Percentiles rank a stretch among this genome's conserved stretches.
Evolutionary conservation across 345 rosid genomes (phyloP).

Genomic region (Excoecaria cochinchinensis): DNA sequence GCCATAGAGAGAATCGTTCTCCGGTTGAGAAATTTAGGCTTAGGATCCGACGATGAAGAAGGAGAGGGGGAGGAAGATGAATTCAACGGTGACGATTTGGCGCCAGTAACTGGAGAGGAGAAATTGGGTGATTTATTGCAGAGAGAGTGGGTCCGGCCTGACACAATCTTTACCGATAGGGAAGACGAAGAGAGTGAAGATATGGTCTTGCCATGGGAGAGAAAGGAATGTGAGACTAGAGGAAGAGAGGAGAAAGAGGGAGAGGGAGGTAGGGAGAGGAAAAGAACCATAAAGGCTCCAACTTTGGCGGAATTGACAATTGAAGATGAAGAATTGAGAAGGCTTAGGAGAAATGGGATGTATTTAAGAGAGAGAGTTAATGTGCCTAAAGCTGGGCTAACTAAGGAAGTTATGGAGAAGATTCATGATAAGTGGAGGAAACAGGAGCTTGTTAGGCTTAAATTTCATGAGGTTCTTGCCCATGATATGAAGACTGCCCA

Average conservation of each 20-base stretch:
- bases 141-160: conserved; percentile 91
- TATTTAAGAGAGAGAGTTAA: conserved; percentile 71
- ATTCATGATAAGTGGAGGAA: conserved; percentile 95
- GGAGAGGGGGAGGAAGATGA: conserved; percentile 22
- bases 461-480: conserved; percentile 93
- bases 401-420: conserved; percentile 74
- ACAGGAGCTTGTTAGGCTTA: conserved; percentile 86
- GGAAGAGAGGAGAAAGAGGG: conserved; percentile 2
- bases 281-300: conserved; percentile 60
- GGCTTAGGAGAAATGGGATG: conserved; percentile 82
- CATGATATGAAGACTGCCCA: conserved; percentile 93
- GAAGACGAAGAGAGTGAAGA: conserved; percentile 36
- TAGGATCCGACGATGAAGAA: conserved; percentile 62
- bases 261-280: conserved; percentile 32
- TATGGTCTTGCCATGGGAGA: conserved; percentile 62
- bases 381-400: conserved; percentile 87
- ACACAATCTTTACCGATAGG: conserved; percentile 41
- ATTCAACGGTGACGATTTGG: conserved; percentile 8
- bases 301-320: conserved; percentile 86
- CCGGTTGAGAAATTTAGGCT: conserved; percentile 73
- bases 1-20: conserved; percentile 86
- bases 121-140: conserved; percentile 69
- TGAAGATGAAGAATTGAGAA: conserved; percentile 80
- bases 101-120: conserved; percentile 71
- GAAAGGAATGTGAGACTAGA: conserved; percentile 38